phyloP scores from a whole-genome alignment of 2,329 filamentous ascomycete genomes.

The Apiospora hydei region DNA sequence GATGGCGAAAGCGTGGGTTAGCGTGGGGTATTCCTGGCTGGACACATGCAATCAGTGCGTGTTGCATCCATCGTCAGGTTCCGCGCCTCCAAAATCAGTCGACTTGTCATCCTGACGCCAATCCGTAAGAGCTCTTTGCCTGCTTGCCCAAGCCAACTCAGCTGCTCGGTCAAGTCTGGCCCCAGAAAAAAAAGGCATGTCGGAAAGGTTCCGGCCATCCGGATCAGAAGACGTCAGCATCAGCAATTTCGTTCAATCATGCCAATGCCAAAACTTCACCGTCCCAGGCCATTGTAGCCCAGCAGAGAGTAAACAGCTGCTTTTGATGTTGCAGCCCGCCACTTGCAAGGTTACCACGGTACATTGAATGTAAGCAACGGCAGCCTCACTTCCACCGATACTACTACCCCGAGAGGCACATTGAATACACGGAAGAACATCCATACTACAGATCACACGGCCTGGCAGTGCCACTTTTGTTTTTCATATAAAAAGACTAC shows the following conservation, averaged over 20 bases:
- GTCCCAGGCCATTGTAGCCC: background rate
- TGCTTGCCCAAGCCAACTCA: background rate
- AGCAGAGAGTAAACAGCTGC: background rate
- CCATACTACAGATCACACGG: background rate
- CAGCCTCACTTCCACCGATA: background rate
- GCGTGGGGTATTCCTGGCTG: background rate
- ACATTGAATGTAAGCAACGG: background rate
- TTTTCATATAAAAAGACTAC: conserved; percentile 7
- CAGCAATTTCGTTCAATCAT: conserved; percentile 6
- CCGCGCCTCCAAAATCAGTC: background rate
- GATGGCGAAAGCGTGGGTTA: background rate
- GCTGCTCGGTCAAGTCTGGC: background rate
- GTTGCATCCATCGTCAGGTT: conserved; percentile 21
- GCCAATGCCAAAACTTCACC: background rate
- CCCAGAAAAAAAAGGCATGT: background rate
- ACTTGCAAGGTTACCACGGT: background rate
- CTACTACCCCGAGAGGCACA: background rate
- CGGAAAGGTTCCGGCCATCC: background rate
- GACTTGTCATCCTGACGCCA: conserved; percentile 19
- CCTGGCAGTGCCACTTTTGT: background rate
- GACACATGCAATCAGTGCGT: background rate
- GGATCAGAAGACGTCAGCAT: conserved; percentile 20
- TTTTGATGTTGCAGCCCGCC: conserved; percentile 8
- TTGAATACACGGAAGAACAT: background rate
- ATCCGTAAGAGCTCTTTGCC: background rate